Conservation (phyloP, 2,329 filamentous ascomycete species). For the Colletotrichum trifolii region DNA sequence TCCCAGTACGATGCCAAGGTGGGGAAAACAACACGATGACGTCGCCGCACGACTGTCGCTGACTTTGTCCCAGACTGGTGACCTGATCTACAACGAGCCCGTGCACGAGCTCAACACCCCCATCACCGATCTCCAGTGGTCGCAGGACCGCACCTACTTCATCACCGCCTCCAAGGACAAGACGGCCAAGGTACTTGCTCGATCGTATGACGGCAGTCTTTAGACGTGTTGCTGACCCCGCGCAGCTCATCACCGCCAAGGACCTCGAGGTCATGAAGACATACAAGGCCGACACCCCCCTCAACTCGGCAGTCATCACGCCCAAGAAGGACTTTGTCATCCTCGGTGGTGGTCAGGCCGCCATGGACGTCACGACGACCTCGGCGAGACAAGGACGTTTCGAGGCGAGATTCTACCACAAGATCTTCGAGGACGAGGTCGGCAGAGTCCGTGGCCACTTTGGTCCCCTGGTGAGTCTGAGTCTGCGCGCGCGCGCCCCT, state of each 20-base stretch:
- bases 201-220: background rate
- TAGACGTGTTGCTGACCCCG: conserved; percentile 8
- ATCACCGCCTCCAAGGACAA: conserved; percentile 99
- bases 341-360: conserved; percentile 96
- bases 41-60: conserved; percentile 11
- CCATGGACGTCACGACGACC: conserved; percentile 98
- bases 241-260: conserved; percentile 80
- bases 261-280: conserved; percentile 94
- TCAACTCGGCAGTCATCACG: conserved; percentile 95
- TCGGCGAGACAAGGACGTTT: conserved; percentile 97
- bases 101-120: conserved; percentile 85
- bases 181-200: conserved; percentile 77
- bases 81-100: conserved; percentile 82
- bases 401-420: conserved; percentile 99
- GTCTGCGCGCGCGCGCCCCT: too few relatives aligned
- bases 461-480: conserved; percentile 74
- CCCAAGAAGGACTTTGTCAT: conserved; percentile 98
- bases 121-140: conserved; percentile 96
- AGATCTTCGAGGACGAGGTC: conserved; percentile 99
- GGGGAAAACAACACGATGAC: conserved; percentile 39
- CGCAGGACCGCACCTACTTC: conserved; percentile 93
- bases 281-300: conserved; percentile 89
- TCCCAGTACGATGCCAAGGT: conserved; percentile 93
- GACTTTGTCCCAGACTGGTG: conserved; percentile 70
- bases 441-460: conserved; percentile 97